A percentile compares a stretch with the other conserved stretches of the same genome.
Evolutionary conservation across 495 filamentous ascomycete species (phyloP).

Genomic region (Podospora didyma): DNA sequence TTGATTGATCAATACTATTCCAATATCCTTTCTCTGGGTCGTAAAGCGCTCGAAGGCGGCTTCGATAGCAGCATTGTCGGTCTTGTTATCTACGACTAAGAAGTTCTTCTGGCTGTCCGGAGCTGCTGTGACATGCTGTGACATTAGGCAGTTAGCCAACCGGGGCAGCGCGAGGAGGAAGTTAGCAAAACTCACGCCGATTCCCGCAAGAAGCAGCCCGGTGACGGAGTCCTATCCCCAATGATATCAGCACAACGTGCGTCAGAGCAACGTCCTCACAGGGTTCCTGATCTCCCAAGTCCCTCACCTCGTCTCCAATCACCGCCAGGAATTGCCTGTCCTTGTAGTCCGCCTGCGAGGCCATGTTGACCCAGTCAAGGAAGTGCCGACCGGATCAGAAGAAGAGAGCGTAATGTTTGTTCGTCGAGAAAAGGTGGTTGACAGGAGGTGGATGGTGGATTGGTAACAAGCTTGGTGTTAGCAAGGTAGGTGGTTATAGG

Average conservation of each 20-base stretch:
- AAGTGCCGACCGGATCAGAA: not conserved
- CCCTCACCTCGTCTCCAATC: conserved; percentile 88
- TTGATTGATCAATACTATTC: conserved; percentile 94
- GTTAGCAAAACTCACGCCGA: conserved; percentile 64
- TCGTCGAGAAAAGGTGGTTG: too few species aligned
- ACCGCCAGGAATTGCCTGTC: conserved; percentile 95
- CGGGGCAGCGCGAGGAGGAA: not conserved
- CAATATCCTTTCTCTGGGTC: conserved; percentile 87
- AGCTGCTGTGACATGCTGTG: conserved; percentile 41
- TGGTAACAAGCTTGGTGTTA: too few species aligned
- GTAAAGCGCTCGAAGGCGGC: conserved; percentile 88
- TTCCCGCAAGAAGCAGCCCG: conserved; percentile 86
- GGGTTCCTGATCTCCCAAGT: not conserved
- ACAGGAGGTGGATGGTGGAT: too few species aligned
- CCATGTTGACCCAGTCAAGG: conserved; percentile 29
- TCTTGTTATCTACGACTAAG: conserved; percentile 91
- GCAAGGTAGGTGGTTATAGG: too few species aligned
- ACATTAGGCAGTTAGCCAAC: not conserved
- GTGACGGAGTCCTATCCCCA: conserved; percentile 77
- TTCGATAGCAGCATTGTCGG: conserved; percentile 82
- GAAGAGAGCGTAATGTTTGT: not conserved
- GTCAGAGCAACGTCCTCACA: conserved; percentile 2
- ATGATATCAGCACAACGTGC: conserved; percentile 38
- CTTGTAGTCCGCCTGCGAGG: conserved; percentile 63
- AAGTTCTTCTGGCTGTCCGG: conserved; percentile 95